Percentiles rank a stretch among this genome's conserved stretches.
phyloP scores from a whole-genome alignment of 768 basidiomycete species.

The Rickenella mellea region DNA sequence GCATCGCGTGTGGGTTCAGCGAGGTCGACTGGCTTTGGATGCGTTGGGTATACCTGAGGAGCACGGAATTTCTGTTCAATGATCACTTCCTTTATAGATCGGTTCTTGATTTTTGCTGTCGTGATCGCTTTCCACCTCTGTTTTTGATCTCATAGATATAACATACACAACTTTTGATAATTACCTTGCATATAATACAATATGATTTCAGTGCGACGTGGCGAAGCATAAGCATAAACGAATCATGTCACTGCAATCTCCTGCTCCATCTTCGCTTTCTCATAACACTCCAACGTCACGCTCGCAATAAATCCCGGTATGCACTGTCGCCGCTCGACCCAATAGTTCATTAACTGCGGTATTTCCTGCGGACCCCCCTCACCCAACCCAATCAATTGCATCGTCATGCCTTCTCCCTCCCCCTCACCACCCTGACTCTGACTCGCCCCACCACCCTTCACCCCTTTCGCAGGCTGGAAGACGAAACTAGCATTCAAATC shows the following conservation, averaged over 20 bases:
- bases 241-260: conserved; percentile 3
- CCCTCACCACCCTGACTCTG: conserved; percentile 23
- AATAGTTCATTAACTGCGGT: conserved; percentile 69
- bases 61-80: conserved; percentile 26
- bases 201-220: no score
- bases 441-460: conserved; percentile 13
- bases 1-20: conserved; percentile 39
- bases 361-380: conserved; percentile 70
- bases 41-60: conserved; percentile 36
- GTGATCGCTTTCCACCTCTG: no score
- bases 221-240: no score
- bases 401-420: conserved; percentile 35
- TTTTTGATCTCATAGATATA: no score
- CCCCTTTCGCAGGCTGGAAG: conserved; percentile 53
- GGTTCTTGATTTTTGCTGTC: no score
- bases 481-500: conserved; percentile 83
- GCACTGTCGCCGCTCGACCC: conserved; percentile 80
- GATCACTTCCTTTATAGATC: no score
- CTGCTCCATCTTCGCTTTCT: conserved; percentile 46
- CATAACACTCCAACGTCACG: conserved; percentile 82
- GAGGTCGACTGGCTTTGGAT: conserved; percentile 40
- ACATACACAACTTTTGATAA: no score
- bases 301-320: conserved; percentile 86
- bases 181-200: no score
- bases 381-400: conserved; percentile 69